Conservation (phyloP, 139 green algal genomes). For the Chlamydomonas sp. region DNA sequence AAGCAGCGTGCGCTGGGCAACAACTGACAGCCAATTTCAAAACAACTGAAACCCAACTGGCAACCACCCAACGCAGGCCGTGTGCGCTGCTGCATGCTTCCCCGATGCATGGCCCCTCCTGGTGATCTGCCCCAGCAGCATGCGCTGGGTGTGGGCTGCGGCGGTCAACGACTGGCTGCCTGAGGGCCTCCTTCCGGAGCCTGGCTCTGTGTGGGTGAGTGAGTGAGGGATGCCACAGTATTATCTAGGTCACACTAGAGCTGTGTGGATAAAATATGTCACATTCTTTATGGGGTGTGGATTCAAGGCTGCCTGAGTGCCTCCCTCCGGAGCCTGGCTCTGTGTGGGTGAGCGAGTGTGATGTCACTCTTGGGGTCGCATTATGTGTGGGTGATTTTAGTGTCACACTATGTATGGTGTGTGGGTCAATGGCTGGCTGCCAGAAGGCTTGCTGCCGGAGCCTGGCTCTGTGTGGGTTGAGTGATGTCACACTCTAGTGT, state of each 20-base stretch:
- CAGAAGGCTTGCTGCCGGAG: not conserved
- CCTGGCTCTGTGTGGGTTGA: no score
- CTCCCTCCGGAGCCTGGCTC: no score
- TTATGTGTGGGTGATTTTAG: not conserved
- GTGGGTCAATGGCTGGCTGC: conserved; percentile 1
- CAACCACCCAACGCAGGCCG: conserved; percentile 18
- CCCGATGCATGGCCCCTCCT: conserved; percentile 43
- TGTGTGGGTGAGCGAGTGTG: no score
- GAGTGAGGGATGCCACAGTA: no score
- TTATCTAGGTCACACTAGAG: no score
- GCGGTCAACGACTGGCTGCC: conserved; percentile 4
- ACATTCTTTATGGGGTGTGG: no score
- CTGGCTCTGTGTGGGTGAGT: no score
- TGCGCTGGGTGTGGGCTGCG: conserved; percentile 19
- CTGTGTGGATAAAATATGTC: no score
- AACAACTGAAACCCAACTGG: no score
- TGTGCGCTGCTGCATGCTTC: conserved; percentile 31
- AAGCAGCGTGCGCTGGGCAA: not conserved
- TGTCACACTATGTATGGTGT: not conserved
- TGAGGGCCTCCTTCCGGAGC: not conserved
- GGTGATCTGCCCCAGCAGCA: conserved; percentile 34
- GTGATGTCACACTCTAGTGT: no score
- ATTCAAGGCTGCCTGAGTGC: conserved; percentile 15
- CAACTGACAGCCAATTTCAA: not conserved
- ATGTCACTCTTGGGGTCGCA: conserved; percentile 14